These are phyloP conservation scores for Trifolium subterraneum DNA, from an alignment of 306 rosid species.

Conservation along the genomic window DNA sequence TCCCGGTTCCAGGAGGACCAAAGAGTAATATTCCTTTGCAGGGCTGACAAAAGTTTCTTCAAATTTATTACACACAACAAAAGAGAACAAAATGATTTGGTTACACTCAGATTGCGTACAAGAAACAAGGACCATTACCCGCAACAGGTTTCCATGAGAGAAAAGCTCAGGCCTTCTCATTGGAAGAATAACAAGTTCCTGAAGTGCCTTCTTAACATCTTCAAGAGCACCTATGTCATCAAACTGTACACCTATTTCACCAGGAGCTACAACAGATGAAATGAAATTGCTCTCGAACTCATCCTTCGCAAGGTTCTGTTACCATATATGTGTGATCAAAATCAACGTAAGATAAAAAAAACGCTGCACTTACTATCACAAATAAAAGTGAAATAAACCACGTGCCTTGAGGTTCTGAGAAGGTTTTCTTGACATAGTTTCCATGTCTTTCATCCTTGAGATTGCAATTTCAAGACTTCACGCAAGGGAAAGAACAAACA, in stretches of 20 bases:
- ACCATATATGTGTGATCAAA: constrained; percentile 37
- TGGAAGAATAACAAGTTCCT: constrained; percentile 96
- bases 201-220: constrained; percentile 85
- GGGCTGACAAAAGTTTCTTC: constrained; percentile 61
- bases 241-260: constrained; percentile 96
- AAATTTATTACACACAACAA: constrained; percentile 35
- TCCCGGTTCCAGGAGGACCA: constrained; percentile 99
- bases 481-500: constrained; percentile 37
- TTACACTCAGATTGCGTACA: constrained; percentile 31
- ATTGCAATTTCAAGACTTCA: constrained; percentile 86
- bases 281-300: constrained; percentile 92
- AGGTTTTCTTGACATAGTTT: constrained; percentile 67
- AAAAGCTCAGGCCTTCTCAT: constrained; percentile 42
- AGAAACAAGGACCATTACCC: constrained; percentile 60
- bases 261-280: constrained; percentile 92
- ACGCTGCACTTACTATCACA: constrained; percentile 12
- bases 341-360: constrained; percentile 19
- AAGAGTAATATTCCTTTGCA: constrained; percentile 97
- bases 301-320: constrained; percentile 91
- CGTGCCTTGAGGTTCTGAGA: constrained; percentile 89
- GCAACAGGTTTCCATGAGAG: constrained; percentile 88
- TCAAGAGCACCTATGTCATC: constrained; percentile 97
- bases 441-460: constrained; percentile 82
- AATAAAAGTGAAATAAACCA: constrained; percentile 17
- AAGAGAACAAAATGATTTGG: constrained; percentile 20